A percentile compares a stretch with the other conserved stretches of the same genome.
phyloP scores from a whole-genome alignment of 2,329 filamentous ascomycete species.

The Neofusicoccum kwambonambiense region DNA sequence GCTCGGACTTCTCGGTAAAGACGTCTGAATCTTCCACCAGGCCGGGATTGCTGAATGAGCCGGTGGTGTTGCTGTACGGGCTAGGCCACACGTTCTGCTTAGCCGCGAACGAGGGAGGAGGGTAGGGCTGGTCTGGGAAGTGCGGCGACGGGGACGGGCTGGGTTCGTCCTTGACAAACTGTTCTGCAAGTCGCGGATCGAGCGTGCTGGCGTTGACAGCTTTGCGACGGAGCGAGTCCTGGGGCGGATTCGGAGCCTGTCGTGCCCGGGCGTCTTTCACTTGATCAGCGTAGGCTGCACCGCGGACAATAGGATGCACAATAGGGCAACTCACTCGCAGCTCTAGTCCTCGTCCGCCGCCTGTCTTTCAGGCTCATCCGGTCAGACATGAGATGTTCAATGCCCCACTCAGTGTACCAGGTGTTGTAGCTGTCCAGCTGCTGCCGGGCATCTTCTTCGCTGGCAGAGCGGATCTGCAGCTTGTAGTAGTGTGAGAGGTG shows the following conservation, averaged over 20 bases:
- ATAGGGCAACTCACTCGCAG: slow-evolving; percentile 1
- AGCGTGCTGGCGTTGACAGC: slow-evolving; percentile 26
- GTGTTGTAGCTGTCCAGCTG: slow-evolving; percentile 67
- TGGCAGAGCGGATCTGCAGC: slow-evolving; percentile 68
- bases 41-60: not conserved
- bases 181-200: slow-evolving; percentile 38
- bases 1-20: slow-evolving; percentile 6
- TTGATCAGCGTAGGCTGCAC: not conserved
- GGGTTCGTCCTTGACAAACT: slow-evolving; percentile 36
- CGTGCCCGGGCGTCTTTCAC: slow-evolving; percentile 1
- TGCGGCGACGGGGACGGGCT: slow-evolving; percentile 30
- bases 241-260: not conserved
- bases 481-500: slow-evolving; percentile 84
- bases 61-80: not conserved
- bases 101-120: slow-evolving; percentile 29
- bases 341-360: slow-evolving; percentile 53
- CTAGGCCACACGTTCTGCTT: slow-evolving; percentile 39
- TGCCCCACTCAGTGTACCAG: slow-evolving; percentile 73
- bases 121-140: slow-evolving; percentile 31
- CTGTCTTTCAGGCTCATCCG: slow-evolving; percentile 74
- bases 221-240: slow-evolving; percentile 6
- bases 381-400: slow-evolving; percentile 73
- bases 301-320: not conserved
- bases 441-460: slow-evolving; percentile 63
- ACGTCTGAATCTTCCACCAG: slow-evolving; percentile 2